These are phyloP conservation scores for Nakazawaea molendinolei DNA, from an alignment of 805 yeast genomes.

Conservation along the genomic window DNA sequence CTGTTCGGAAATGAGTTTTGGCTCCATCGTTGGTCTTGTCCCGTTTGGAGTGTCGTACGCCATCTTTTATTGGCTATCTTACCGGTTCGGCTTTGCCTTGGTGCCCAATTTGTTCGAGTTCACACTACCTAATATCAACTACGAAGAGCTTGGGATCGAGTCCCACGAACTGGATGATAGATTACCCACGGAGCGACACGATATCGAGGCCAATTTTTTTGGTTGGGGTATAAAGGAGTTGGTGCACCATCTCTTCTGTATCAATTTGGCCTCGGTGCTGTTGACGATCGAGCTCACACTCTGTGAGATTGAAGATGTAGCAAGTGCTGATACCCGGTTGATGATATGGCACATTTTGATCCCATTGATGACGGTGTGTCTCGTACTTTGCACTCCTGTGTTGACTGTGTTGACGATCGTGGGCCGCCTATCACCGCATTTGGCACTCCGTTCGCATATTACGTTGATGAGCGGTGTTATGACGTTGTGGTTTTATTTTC, in stretches of 20 bases:
- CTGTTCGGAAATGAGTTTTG: no score
- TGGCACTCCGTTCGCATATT: no score
- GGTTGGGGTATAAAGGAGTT: no score
- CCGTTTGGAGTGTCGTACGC: conserved; percentile 13
- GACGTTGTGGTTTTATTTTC: conserved; percentile 11
- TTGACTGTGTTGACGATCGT: conserved; percentile 26
- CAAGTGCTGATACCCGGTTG: conserved; percentile 22
- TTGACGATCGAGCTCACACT: conserved; percentile 23
- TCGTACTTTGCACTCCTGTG: conserved; percentile 37
- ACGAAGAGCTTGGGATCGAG: conserved; percentile 11
- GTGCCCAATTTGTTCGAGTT: conserved; percentile 14
- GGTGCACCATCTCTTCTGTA: conserved; percentile 7
- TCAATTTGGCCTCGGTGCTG: conserved; percentile 21
- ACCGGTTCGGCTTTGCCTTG: conserved; percentile 7
- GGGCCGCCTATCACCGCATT: no score
- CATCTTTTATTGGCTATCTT: conserved; percentile 6
- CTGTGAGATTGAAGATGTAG: conserved; percentile 20
- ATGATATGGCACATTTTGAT: conserved; percentile 33
- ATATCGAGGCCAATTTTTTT: conserved; percentile 25
- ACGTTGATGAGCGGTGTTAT: not conserved
- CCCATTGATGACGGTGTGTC: conserved; percentile 29
- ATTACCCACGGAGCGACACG: conserved; percentile 30
- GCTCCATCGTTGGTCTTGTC: conserved; percentile 13
- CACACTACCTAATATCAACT: conserved; percentile 8
- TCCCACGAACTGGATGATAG: conserved; percentile 18